phyloP scores from a whole-genome alignment of 1,284 basidiomycete genomes.

The Leucoagaricus sp. region DNA sequence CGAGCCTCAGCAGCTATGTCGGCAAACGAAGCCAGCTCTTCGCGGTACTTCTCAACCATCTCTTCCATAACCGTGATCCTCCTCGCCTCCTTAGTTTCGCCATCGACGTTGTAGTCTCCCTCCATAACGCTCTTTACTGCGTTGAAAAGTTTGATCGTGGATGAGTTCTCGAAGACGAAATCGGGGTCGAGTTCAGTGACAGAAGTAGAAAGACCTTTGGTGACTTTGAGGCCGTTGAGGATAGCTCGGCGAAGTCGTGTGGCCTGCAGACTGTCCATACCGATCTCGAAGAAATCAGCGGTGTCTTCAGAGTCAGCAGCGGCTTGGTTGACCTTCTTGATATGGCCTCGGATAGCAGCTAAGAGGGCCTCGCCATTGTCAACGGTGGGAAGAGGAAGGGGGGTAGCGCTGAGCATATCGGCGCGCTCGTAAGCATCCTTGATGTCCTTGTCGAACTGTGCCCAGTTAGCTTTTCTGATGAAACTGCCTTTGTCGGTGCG shows the following conservation, averaged over 20 bases:
- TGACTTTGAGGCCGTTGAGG: conserved; percentile 27
- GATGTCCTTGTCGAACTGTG: conserved; percentile 33
- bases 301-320: conserved; percentile 22
- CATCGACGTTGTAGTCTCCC: conserved; percentile 20
- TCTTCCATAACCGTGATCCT: conserved; percentile 29
- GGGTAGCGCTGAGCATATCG: conserved; percentile 20
- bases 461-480: conserved; percentile 30
- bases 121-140: conserved; percentile 25
- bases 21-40: conserved; percentile 12
- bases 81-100: conserved; percentile 15
- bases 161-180: conserved; percentile 34
- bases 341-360: conserved; percentile 14
- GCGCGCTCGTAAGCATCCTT: conserved; percentile 26
- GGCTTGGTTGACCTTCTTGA: conserved; percentile 19
- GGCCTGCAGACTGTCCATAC: conserved; percentile 39
- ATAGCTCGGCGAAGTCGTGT: conserved; percentile 31
- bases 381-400: conserved; percentile 21
- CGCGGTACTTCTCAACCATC: conserved; percentile 29
- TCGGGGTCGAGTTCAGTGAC: conserved; percentile 25
- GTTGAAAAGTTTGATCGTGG: conserved; percentile 25
- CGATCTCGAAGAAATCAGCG: conserved; percentile 36
- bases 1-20: conserved; percentile 10
- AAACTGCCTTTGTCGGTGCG: conserved; percentile 36
- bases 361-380: conserved; percentile 2
- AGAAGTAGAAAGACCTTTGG: conserved; percentile 19